A percentile compares a stretch with the other conserved stretches of the same genome.
These are phyloP conservation scores for Dalbergia cultrata DNA, from an alignment of 306 rosid species.

Conservation along the genomic window DNA sequence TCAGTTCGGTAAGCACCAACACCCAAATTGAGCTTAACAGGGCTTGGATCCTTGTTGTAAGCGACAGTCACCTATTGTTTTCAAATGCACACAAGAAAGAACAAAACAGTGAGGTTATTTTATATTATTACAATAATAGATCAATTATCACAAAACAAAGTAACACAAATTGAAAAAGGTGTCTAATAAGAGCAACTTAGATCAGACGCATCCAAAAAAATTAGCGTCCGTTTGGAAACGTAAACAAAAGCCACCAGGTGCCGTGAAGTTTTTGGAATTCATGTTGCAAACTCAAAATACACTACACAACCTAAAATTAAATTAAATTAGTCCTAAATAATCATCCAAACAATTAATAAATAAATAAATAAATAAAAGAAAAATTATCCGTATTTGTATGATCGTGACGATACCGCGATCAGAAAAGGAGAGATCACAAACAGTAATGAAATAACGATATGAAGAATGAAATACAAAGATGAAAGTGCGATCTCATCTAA, in stretches of 20 bases:
- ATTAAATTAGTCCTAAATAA: background rate
- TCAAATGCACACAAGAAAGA: conserved; percentile 3
- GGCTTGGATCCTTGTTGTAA: conserved; percentile 91
- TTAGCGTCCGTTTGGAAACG: conserved; percentile 21
- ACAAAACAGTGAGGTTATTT: background rate
- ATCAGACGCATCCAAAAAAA: background rate
- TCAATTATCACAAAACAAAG: background rate
- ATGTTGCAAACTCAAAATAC: background rate
- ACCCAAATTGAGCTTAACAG: conserved; percentile 88
- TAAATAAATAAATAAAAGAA: no score
- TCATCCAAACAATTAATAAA: background rate
- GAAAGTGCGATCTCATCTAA: conserved; percentile 1
- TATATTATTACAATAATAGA: background rate
- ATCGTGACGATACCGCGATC: conserved; percentile 3
- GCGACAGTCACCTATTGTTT: conserved; percentile 85
- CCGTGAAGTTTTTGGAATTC: conserved; percentile 23
- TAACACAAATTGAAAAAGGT: background rate
- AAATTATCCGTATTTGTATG: background rate
- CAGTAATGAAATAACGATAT: background rate
- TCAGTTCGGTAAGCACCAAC: conserved; percentile 99
- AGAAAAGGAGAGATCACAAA: background rate
- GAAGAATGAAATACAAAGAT: background rate
- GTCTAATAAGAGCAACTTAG: background rate
- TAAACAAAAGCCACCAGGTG: conserved; percentile 3
- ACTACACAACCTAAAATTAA: background rate